phyloP scores from a whole-genome alignment of 1,284 basidiomycete genomes.

The Leccinum subspadiceum region DNA sequence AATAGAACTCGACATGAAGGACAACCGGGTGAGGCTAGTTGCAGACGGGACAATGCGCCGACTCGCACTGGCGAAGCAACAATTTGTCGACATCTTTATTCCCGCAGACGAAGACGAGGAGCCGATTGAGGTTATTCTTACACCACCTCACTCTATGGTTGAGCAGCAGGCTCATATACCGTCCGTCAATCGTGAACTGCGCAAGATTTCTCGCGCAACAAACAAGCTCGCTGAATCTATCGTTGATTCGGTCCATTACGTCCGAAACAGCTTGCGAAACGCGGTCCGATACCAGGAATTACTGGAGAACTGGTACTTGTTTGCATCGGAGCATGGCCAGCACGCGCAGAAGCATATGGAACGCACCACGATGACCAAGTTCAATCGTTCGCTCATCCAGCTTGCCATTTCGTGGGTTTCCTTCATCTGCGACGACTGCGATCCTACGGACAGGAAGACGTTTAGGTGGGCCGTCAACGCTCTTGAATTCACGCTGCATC shows the following conservation, averaged over 20 bases:
- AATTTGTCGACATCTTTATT: conserved; percentile 70
- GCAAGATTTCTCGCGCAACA: conserved; percentile 87
- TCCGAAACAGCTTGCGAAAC: conserved; percentile 66
- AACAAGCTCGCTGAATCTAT: conserved; percentile 92
- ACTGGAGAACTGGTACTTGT: conserved; percentile 94
- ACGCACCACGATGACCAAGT: conserved; percentile 64
- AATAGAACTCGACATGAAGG: conserved; percentile 78
- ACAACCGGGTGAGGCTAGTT: conserved; percentile 81
- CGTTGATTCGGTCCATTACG: conserved; percentile 85
- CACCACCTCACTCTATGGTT: conserved; percentile 60
- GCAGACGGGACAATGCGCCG: conserved; percentile 85
- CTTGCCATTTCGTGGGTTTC: conserved; percentile 96
- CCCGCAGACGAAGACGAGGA: conserved; percentile 61
- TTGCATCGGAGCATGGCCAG: conserved; percentile 93
- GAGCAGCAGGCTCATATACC: conserved; percentile 94
- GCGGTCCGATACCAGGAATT: conserved; percentile 79
- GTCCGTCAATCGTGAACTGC: conserved; percentile 84
- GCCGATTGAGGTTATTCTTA: conserved; percentile 41
- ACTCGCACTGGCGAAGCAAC: conserved; percentile 76
- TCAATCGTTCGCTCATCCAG: conserved; percentile 81
- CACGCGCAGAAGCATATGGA: conserved; percentile 90
- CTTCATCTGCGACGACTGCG: conserved; percentile 98
- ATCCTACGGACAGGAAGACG: conserved; percentile 93
- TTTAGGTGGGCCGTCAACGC: conserved; percentile 99
- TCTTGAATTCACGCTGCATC: conserved; percentile 89